A percentile compares a stretch with the other conserved stretches of the same genome.
phyloP scores from a whole-genome alignment of 169 alveolate genomes.

The Ichthyophthirius multifiliis region DNA sequence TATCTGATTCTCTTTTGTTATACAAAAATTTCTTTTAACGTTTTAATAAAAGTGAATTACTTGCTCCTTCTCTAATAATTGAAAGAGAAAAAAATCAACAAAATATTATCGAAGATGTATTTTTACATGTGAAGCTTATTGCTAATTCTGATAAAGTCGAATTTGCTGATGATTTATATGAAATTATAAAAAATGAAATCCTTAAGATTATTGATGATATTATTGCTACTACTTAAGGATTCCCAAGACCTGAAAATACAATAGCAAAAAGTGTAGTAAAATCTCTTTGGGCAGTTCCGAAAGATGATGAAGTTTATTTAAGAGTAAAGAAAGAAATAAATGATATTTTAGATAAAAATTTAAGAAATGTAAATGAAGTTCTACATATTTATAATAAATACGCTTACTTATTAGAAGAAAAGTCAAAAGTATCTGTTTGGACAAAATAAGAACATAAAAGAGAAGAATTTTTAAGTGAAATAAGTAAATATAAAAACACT shows the following conservation, averaged over 20 bases:
- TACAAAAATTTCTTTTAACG: constrained; percentile 68
- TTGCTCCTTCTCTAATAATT: constrained; percentile 60
- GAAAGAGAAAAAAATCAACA: constrained; percentile 56
- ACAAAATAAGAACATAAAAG: constrained; percentile 38
- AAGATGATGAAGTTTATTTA: constrained; percentile 70
- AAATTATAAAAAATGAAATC: constrained; percentile 46
- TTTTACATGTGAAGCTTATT: constrained; percentile 56
- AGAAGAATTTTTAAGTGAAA: constrained; percentile 52
- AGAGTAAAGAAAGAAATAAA: constrained; percentile 49
- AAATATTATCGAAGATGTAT: constrained; percentile 65
- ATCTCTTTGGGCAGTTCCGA: constrained; percentile 69
- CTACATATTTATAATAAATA: constrained; percentile 66
- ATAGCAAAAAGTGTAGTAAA: constrained; percentile 66
- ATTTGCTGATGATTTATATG: constrained; percentile 43
- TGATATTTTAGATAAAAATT: constrained; percentile 58
- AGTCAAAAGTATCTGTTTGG: constrained; percentile 56
- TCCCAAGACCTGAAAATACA: constrained; percentile 78
- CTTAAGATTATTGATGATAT: constrained; percentile 55
- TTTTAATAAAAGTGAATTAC: constrained; percentile 49
- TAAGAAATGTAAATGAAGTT: constrained; percentile 55
- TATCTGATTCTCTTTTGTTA: constrained; percentile 63
- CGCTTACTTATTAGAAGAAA: constrained; percentile 59
- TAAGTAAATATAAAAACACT: constrained; percentile 44
- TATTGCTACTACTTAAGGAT: constrained; percentile 55
- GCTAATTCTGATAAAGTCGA: constrained; percentile 54